Conservation (phyloP, 768 basidiomycete species). For the Lactarius quietus region DNA sequence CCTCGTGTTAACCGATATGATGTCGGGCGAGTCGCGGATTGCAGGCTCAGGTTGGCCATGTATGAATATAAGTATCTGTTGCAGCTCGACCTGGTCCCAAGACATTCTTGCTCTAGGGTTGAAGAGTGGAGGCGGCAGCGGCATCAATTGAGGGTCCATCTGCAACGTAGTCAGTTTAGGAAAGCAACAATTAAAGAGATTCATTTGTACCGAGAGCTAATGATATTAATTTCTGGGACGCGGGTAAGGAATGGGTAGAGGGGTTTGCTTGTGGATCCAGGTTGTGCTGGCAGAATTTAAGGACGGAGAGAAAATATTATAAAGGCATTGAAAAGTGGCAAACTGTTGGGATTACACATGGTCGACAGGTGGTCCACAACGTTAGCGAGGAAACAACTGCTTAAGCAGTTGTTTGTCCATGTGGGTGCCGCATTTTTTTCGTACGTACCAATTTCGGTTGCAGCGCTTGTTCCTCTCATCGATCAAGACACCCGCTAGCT, state of each 20-base stretch:
- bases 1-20: background rate
- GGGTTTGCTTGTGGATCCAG: background rate
- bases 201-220: background rate
- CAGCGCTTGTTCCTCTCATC: conserved; percentile 15
- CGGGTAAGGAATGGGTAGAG: background rate
- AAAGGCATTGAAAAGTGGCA: conserved; percentile 3
- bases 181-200: background rate
- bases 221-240: background rate
- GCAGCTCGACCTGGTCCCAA: conserved; percentile 12
- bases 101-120: background rate
- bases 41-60: conserved; percentile 20
- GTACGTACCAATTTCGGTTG: conserved; percentile 30
- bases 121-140: background rate
- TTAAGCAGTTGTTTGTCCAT: conserved; percentile 46
- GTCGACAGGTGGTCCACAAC: conserved; percentile 14
- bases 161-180: background rate
- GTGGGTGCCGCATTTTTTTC: conserved; percentile 36
- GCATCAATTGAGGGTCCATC: background rate
- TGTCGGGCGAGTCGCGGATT: background rate
- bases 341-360: conserved; percentile 18
- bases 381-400: conserved; percentile 26
- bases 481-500: conserved; percentile 15
- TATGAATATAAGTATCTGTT: background rate
- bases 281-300: conserved; percentile 5
- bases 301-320: background rate